phyloP scores from a whole-genome alignment of 176 grass and related monocot genomes.

The Areca catechu region DNA sequence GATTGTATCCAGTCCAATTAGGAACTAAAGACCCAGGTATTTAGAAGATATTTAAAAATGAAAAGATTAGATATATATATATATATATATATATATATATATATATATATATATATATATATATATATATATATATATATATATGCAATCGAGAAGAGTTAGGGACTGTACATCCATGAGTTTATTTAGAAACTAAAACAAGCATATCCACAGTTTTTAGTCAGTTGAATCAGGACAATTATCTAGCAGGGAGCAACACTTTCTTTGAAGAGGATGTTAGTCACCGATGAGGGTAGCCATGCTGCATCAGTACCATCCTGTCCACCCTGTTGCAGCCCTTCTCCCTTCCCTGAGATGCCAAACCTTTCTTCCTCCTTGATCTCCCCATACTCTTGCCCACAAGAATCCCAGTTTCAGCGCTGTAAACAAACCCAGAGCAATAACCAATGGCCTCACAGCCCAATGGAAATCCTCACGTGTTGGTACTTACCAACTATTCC shows the following conservation, averaged over 20 bases:
- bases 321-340: conserved; percentile 28
- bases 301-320: conserved; percentile 16
- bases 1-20: no score
- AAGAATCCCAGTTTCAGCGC: conserved; percentile 55
- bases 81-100: no score
- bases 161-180: no score
- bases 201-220: no score
- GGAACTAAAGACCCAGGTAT: no score
- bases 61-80: no score
- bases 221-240: no score
- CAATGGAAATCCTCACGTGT: conserved; percentile 91
- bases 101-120: no score
- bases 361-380: conserved; percentile 47
- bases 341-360: conserved; percentile 22
- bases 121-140: no score
- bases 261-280: conserved; percentile 68
- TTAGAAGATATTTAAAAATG: no score
- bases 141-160: no score
- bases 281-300: conserved; percentile 55
- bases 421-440: conserved; percentile 62
- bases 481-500: conserved; percentile 79
- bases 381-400: conserved; percentile 39
- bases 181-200: no score
- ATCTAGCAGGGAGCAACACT: neutral
- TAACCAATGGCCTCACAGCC: conserved; percentile 72